Evolutionary conservation across 1,284 basidiomycete genomes (phyloP), one percentile per base, ranked within the genome.

Genomic region (Rhodotorula sp.): DNA sequence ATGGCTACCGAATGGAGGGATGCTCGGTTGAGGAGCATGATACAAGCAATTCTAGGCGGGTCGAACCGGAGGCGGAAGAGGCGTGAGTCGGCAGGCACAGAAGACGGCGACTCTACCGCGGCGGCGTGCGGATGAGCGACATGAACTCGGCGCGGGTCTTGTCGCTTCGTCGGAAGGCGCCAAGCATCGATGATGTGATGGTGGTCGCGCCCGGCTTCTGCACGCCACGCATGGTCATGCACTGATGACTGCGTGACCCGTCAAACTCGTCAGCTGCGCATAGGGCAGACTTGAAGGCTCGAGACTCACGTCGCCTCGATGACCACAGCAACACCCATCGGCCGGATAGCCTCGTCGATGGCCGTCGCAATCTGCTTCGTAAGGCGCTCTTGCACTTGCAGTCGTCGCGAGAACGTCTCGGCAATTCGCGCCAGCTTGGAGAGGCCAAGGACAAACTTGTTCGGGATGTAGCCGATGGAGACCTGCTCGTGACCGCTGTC

Each of bases 201-300:
- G 96, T 99, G 28, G 90, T 87, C 11, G 95, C 87, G 37, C 96
- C 95, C 4, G 95, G 95, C 82, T 99, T 99, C 82, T 99, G 96
- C 2, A 99, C 96, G 52, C 96, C 96, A 68, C 96, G 89, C 94
- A 99, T 99, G 2, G 94, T 94, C 96, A 99, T 99, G 80, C 96
- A 99, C 82, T 99, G 86, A 82, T 99, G 96, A 51, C 94, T 95
- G 78, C 68, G 73, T 7, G 28, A 15, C 10, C 1, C 2, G 16
- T 0, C 2, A 1, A 46, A 0, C 10, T 18, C 4, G n/a, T 34
- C 30, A 30, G 18, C 37, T 22, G 2, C n/a, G 28, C 4, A 10
- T 31, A 22, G 47, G 16, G 46, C 20, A 53, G 53, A 56, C 44
- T 22, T 16, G 46, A 31, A 37, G 22, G 26, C 69, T 53, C 7